Evolutionary conservation across 192 early-diverging fungal species (phyloP).

Genomic region (Chytriomyces sp.): DNA sequence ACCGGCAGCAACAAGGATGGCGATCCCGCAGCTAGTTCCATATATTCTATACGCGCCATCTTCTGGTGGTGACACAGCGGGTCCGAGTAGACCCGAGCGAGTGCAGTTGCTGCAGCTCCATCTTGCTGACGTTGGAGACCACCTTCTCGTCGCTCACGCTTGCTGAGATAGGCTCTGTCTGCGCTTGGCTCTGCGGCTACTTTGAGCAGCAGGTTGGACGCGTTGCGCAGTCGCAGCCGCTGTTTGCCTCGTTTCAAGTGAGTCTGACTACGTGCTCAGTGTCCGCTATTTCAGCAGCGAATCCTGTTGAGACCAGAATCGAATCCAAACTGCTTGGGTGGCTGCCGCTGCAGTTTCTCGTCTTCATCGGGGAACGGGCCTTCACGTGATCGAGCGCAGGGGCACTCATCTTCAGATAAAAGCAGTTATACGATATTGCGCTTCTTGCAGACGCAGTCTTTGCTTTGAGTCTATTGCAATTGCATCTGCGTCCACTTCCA

Average conservation of each 20-base stretch:
- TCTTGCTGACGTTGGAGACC: neutral
- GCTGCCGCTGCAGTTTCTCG: too few relatives aligned
- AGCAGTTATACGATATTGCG: conserved; percentile 20
- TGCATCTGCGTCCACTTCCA: conserved; percentile 5
- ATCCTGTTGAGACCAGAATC: neutral
- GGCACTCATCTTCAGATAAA: too few relatives aligned
- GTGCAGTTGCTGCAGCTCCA: conserved; percentile 1
- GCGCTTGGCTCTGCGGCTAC: neutral
- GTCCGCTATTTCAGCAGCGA: neutral
- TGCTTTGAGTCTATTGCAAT: conserved; percentile 26
- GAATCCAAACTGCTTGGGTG: conserved; percentile 15
- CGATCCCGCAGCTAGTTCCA: too few relatives aligned
- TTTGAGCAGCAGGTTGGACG: neutral
- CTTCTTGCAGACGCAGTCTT: conserved; percentile 29
- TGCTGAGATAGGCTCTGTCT: neutral
- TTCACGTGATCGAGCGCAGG: neutral
- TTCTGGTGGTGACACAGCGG: too few relatives aligned
- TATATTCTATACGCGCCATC: too few relatives aligned
- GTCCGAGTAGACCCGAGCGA: neutral
- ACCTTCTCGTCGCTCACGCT: neutral
- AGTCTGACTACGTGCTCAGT: too few relatives aligned
- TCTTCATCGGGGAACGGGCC: neutral
- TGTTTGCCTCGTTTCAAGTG: neutral
- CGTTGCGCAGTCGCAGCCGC: neutral
- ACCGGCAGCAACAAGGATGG: too few relatives aligned